These are phyloP conservation scores for Monosporascus ibericus DNA, from an alignment of 2,329 filamentous ascomycete genomes.

Conservation along the genomic window DNA sequence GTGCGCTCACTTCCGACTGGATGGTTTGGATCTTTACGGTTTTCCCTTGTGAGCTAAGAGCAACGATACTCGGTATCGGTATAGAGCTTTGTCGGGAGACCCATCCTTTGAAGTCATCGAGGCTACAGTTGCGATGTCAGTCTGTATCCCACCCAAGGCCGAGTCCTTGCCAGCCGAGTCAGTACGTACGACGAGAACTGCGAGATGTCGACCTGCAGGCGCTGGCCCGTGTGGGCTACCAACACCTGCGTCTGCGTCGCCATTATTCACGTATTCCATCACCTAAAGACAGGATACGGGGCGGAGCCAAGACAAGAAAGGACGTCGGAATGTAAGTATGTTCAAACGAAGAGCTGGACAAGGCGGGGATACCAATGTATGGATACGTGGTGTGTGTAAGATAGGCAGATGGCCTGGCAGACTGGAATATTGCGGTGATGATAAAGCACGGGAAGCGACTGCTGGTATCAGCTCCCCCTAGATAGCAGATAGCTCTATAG, in stretches of 20 bases:
- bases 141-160: conserved; percentile 6
- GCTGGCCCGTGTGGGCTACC: conserved; percentile 88
- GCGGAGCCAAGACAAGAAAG: conserved; percentile 1
- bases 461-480: neutral
- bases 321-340: conserved; percentile 1
- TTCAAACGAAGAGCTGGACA: neutral
- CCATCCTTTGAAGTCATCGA: conserved; percentile 82
- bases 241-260: conserved; percentile 86
- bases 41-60: conserved; percentile 79
- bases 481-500: neutral
- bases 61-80: conserved; percentile 71
- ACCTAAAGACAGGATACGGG: conserved; percentile 15
- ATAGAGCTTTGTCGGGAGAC: conserved; percentile 71
- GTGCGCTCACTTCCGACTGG: conserved; percentile 61
- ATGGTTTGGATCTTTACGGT: conserved; percentile 77
- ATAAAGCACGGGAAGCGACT: neutral
- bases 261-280: conserved; percentile 31
- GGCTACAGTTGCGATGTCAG: conserved; percentile 36
- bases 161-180: conserved; percentile 14
- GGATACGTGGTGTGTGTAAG: neutral
- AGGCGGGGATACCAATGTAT: neutral
- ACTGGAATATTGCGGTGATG: neutral
- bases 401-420: neutral
- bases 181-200: conserved; percentile 64
- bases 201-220: conserved; percentile 70